Evolutionary conservation across 2,329 filamentous ascomycete genomes (phyloP).

Genomic region (Sporothrix pallida): DNA sequence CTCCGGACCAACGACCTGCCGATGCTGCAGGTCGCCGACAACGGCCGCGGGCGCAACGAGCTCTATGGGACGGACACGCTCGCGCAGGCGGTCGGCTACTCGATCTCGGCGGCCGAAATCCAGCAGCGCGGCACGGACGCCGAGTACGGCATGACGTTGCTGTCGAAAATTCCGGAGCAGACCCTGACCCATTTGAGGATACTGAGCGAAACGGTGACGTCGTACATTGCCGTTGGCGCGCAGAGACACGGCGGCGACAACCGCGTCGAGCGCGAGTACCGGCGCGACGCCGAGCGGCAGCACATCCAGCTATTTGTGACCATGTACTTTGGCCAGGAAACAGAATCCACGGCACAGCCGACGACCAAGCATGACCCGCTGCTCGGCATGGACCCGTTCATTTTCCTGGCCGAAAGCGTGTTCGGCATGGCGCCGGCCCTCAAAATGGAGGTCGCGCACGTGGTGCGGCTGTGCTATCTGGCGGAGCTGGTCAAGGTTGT

Average conservation of each 20-base stretch:
- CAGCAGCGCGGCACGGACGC: constrained; percentile 84
- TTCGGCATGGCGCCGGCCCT: constrained; percentile 72
- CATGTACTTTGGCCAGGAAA: constrained; percentile 55
- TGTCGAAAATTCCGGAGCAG: constrained; percentile 85
- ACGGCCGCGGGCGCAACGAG: constrained; percentile 48
- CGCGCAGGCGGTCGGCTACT: constrained; percentile 74
- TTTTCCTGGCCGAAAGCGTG: constrained; percentile 81
- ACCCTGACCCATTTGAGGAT: constrained; percentile 85
- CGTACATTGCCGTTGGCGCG: constrained; percentile 79
- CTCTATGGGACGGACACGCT: constrained; percentile 64
- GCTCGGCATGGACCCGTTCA: constrained; percentile 72
- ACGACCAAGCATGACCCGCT: constrained; percentile 62
- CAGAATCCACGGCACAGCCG: constrained; percentile 49
- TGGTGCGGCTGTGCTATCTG: constrained; percentile 85
- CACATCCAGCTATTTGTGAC: constrained; percentile 76
- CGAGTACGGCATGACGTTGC: constrained; percentile 72
- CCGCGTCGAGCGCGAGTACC: constrained; percentile 69
- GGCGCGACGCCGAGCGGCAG: constrained; percentile 71
- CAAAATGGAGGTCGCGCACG: constrained; percentile 74
- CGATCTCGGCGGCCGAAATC: constrained; percentile 88
- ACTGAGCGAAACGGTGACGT: constrained; percentile 83
- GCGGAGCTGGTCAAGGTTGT: constrained; percentile 88
- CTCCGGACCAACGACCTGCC: constrained; percentile 61
- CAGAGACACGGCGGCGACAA: constrained; percentile 66
- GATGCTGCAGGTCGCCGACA: constrained; percentile 46